A percentile compares a stretch with the other conserved stretches of the same genome.
phyloP scores from a whole-genome alignment of 768 basidiomycete genomes.

The Macrolepiota dolichaula region DNA sequence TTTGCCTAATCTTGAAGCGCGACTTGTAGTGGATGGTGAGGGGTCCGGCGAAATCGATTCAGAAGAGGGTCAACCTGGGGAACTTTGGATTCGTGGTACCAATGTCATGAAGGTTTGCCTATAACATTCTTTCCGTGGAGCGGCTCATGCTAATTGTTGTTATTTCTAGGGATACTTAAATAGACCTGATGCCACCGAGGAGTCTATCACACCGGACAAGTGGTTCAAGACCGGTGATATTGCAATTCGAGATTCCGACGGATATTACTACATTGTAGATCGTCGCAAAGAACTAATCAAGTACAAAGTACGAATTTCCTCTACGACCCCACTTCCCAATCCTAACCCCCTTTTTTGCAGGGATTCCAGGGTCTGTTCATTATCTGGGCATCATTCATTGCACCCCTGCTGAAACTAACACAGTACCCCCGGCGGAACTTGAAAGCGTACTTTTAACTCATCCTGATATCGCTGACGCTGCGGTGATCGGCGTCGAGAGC shows the following conservation, averaged over 20 bases:
- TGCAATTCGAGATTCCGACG: conserved; percentile 60
- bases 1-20: conserved; percentile 72
- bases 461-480: conserved; percentile 73
- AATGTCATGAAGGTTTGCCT: conserved; percentile 68
- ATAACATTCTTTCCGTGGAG: not conserved
- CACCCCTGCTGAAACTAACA: not conserved
- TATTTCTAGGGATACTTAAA: conserved; percentile 64
- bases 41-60: conserved; percentile 47
- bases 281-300: conserved; percentile 75
- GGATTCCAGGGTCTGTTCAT: conserved; percentile 68
- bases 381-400: not conserved
- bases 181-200: conserved; percentile 65
- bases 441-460: conserved; percentile 75
- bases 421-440: conserved; percentile 85
- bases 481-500: conserved; percentile 74
- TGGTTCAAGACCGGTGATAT: conserved; percentile 95
- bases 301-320: conserved; percentile 48
- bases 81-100: conserved; percentile 80
- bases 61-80: conserved; percentile 58
- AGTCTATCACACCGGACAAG: conserved; percentile 56
- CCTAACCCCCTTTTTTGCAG: conserved; percentile 26
- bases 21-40: conserved; percentile 63
- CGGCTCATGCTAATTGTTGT: not conserved
- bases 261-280: conserved; percentile 74
- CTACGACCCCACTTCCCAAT: not conserved